Base-by-base conservation (phyloP, 2,329 filamentous ascomycete species). In the Fonsecaea erecta region DNA sequence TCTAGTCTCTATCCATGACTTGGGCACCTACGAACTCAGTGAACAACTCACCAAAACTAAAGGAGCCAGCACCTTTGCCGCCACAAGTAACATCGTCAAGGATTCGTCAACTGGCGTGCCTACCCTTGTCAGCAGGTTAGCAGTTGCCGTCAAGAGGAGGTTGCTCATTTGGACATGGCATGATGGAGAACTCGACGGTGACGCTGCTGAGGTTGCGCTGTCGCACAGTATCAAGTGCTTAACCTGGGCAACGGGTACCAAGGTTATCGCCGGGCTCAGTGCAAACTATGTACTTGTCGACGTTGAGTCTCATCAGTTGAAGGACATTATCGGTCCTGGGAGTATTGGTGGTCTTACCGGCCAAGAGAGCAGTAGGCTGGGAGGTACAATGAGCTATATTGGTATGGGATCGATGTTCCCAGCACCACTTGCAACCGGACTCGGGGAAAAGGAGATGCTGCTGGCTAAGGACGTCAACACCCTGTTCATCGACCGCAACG, bases 391-490 rank as follows among this genome's bases (percentile, higher is more conserved):
- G 92, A 93, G 93, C 52, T 98, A 98, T 75, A 96, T 98, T 86
- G 94, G 94, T 0, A 88, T 98, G 75, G 93, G 92, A 56, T 91
- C 92, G 48, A 95, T 93, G 81, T 92, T 94, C 62, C 94, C 95
- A 1, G 96, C 92, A 74, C 96, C 95, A 6, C 83, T 99, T 72
- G 92, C 92, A 5, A 89, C 93, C 5, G 90, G 90, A 71, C 83
- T 99, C 12, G 86, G 87, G 2, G 91, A 96, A 69, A 91, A 91
- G 3, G 87, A 97, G 78, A 86, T 98, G 75, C 80, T 99, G 64
- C 83, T 99, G n/a, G 92, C 94, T n/a, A 97, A 96, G 77, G 95
- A 99, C 72, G 92, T 97, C 73, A 96, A 97, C 76, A 96, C 93
- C 1, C 81, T 97, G 59, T 99, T 99, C 75, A 90, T 97, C 70